Evolutionary conservation across 2,329 filamentous ascomycete genomes (phyloP).

Genomic region (Lachnellula subtilissima): DNA sequence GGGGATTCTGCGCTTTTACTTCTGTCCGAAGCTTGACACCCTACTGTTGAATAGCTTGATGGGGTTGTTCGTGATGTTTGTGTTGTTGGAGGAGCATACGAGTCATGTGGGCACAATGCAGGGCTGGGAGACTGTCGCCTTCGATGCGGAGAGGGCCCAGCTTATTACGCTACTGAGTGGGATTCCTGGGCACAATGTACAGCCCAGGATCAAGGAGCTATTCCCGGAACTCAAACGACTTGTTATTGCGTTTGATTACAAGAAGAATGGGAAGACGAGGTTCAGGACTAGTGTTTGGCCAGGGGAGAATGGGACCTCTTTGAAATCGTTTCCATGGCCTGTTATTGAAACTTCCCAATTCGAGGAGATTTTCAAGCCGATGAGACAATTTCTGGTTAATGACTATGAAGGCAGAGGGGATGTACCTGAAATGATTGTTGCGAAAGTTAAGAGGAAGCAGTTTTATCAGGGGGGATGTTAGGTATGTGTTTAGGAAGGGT

Average conservation of each 20-base stretch:
- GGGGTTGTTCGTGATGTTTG: constrained; percentile 30
- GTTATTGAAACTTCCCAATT: constrained; percentile 11
- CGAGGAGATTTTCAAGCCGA: constrained; percentile 20
- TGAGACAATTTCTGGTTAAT: constrained; percentile 22
- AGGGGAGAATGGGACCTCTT: constrained; percentile 25
- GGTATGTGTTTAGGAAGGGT: constrained; percentile 25
- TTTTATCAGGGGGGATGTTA: constrained; percentile 27
- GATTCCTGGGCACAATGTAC: constrained; percentile 21
- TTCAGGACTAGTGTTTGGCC: constrained; percentile 29
- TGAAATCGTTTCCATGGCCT: constrained; percentile 14
- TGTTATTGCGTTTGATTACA: constrained; percentile 29
- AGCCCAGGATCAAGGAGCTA: constrained; percentile 24
- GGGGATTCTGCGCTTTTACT: constrained; percentile 29
- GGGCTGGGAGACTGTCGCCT: constrained; percentile 29
- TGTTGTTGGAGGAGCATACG: constrained; percentile 26
- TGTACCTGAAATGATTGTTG: constrained; percentile 21
- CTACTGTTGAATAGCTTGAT: constrained; percentile 28
- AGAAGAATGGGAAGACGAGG: constrained; percentile 24
- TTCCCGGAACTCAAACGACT: constrained; percentile 26
- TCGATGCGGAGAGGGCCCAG: constrained; percentile 29
- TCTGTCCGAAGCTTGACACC: constrained; percentile 25
- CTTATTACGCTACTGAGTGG: constrained; percentile 28
- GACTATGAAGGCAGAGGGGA: constrained; percentile 18
- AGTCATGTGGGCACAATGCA: constrained; percentile 24
- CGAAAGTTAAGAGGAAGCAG: constrained; percentile 28